Percentiles rank a stretch among this genome's conserved stretches.
Conservation (phyloP, 345 rosid species). For the Heritiera littoralis region DNA sequence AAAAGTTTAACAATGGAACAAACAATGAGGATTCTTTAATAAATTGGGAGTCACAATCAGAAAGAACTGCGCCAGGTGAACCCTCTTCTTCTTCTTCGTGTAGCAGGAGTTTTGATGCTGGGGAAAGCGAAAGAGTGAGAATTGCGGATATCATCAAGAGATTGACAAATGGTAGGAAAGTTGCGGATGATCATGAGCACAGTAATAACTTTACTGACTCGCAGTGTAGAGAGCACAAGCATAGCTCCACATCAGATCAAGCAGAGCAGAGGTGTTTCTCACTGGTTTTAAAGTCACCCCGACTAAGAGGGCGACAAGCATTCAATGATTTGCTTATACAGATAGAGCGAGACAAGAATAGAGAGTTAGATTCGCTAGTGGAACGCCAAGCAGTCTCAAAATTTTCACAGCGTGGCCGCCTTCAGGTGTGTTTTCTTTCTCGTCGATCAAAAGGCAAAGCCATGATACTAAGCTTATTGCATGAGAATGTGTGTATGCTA, state of each 20-base stretch:
- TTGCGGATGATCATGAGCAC: constrained; percentile 26
- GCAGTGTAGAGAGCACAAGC: constrained; percentile 35
- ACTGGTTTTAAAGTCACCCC: constrained; percentile 45
- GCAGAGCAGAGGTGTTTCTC: constrained; percentile 33
- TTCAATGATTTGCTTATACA: constrained; percentile 59
- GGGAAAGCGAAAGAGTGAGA: constrained; percentile 56
- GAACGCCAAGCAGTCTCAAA: constrained; percentile 61
- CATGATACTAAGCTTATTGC: no score
- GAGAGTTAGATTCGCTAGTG: constrained; percentile 47
- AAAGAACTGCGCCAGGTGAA: constrained; percentile 24
- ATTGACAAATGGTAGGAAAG: constrained; percentile 27
- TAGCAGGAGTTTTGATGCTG: constrained; percentile 30
- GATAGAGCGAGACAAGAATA: constrained; percentile 57
- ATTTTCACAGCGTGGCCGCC: constrained; percentile 71
- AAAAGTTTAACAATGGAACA: neutral
- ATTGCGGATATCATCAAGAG: constrained; percentile 74
- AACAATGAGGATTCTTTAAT: constrained; percentile 26
- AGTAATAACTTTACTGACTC: constrained; percentile 14
- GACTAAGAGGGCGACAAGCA: constrained; percentile 84
- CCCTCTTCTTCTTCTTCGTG: neutral
- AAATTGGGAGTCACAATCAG: constrained; percentile 38
- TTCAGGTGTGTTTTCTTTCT: constrained; percentile 55
- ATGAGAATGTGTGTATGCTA: no score
- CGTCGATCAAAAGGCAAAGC: neutral
- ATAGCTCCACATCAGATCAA: constrained; percentile 19